phyloP scores from a whole-genome alignment of 2,329 filamentous ascomycete species.

The Clonostachys chloroleuca region DNA sequence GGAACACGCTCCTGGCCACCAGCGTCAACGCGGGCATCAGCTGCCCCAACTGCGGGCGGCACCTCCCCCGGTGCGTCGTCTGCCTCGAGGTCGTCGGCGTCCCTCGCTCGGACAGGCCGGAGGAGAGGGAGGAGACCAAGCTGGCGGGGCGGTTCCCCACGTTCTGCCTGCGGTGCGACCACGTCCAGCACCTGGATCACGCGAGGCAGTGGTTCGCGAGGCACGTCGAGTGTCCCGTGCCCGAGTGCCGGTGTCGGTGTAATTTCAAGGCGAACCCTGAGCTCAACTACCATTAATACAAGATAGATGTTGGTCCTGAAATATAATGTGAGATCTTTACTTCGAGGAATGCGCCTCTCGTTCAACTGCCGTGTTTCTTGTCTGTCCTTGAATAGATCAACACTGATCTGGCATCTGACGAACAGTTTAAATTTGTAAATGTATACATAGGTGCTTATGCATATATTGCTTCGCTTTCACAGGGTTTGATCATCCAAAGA shows the following conservation, averaged over 20 bases:
- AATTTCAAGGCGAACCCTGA: constrained; percentile 58
- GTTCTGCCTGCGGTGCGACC: constrained; percentile 65
- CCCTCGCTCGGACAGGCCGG: constrained; percentile 54
- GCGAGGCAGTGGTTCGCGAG: constrained; percentile 62
- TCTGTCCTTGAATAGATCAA: no score
- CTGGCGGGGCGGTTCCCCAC: constrained; percentile 59
- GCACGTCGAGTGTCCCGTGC: constrained; percentile 63
- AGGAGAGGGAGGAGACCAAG: constrained; percentile 41
- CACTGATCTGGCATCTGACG: no score
- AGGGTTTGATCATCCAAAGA: no score
- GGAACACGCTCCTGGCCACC: constrained; percentile 55
- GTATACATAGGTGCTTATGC: no score
- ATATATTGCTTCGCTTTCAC: no score
- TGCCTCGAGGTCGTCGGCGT: constrained; percentile 64
- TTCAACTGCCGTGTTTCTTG: no score
- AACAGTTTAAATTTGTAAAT: no score
- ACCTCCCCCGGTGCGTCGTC: constrained; percentile 63
- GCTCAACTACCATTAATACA: constrained; percentile 36
- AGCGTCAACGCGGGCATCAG: constrained; percentile 57
- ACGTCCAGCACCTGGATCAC: constrained; percentile 64
- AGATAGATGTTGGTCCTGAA: no score
- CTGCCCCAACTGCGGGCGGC: constrained; percentile 63
- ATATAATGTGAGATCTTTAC: no score
- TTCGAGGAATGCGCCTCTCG: no score
- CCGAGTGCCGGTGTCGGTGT: constrained; percentile 63